These are phyloP conservation scores for Dioszegia hungarica DNA, from an alignment of 768 basidiomycete species.

Conservation along the genomic window DNA sequence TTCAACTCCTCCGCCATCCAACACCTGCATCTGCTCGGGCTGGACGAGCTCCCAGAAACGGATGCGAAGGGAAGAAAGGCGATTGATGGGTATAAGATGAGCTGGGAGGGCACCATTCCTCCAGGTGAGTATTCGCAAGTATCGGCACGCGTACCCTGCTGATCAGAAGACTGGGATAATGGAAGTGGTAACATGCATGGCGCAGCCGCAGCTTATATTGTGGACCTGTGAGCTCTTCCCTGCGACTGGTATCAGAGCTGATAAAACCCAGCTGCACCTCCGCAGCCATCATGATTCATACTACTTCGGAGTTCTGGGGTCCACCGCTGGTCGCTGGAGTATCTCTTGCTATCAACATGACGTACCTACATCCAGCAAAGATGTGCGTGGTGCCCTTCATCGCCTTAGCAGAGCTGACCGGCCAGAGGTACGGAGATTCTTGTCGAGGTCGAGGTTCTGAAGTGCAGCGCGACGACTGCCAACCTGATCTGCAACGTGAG, in stretches of 20 bases:
- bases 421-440: slow-evolving; percentile 2
- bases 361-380: slow-evolving; percentile 27
- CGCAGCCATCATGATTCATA: slow-evolving; percentile 21
- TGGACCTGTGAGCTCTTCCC: slow-evolving; percentile 26
- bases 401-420: background rate
- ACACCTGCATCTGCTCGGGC: slow-evolving; percentile 10
- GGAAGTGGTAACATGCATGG: slow-evolving; percentile 25
- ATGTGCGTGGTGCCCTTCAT: slow-evolving; percentile 7
- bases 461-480: slow-evolving; percentile 1
- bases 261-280: slow-evolving; percentile 30
- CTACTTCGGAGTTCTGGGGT: slow-evolving; percentile 38
- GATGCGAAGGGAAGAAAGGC: slow-evolving; percentile 21
- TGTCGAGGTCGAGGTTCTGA: background rate
- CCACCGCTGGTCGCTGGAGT: slow-evolving; percentile 29
- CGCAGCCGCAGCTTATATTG: slow-evolving; percentile 26
- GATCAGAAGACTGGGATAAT: slow-evolving; percentile 28
- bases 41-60: slow-evolving; percentile 17
- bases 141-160: background rate
- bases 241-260: background rate
- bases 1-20: slow-evolving; percentile 4
- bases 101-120: slow-evolving; percentile 2
- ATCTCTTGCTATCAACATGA: slow-evolving; percentile 23
- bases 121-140: background rate
- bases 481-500: slow-evolving; percentile 1
- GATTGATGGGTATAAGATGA: slow-evolving; percentile 14